Base-by-base conservation (phyloP, 306 rosid genomes). In the Inga oerstediana region DNA sequence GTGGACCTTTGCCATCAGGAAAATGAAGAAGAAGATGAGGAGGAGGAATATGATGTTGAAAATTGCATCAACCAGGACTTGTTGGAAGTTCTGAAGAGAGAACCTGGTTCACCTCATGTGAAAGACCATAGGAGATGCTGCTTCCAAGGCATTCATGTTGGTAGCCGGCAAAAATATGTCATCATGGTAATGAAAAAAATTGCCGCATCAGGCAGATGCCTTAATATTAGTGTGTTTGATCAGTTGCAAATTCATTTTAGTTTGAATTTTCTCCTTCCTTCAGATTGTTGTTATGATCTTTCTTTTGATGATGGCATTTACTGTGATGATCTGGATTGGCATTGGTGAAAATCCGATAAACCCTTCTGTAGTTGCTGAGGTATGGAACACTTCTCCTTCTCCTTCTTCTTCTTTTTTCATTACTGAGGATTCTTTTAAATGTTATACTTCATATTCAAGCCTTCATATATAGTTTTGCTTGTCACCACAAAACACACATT, bases 1-100 rank as follows among this genome's bases (percentile, higher is more conserved):
- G 88, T 90, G 52, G 97, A 90, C 91, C 93, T 90, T 73, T 89
- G 91, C 94, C 97, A 92, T 90, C 94, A 92, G 88, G 84, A 89
- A 83, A 88, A 84, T 56, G 94, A 92, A 62, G 97, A 90, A 74
- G 96, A 91, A 56, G 91, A 92, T 56, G 95, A 92, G 75, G 96
- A 72, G 46, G 91, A 89, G 10, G 91, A 89, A 19, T 83, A 84
- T 41, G 67, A 52, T 17, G 88, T 74, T 43, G 94, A 88, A 61
- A 86, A 77, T 82, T 83, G 78, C 79, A 77, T 73, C 32, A 88
- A 81, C 41, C 88, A 88, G 75, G 76, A 86, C 80, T 82, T 92
- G 86, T 80, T 92, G 82, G 91, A 82, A 71, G 83, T 82, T 78
- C 81, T 87, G 52, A 81, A 58, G 83, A 84, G 85, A 37, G 82